A percentile compares a stretch with the other conserved stretches of the same genome.
Conservation (phyloP, 2,329 filamentous ascomycete species). For the Teratosphaeria zuluensis region DNA sequence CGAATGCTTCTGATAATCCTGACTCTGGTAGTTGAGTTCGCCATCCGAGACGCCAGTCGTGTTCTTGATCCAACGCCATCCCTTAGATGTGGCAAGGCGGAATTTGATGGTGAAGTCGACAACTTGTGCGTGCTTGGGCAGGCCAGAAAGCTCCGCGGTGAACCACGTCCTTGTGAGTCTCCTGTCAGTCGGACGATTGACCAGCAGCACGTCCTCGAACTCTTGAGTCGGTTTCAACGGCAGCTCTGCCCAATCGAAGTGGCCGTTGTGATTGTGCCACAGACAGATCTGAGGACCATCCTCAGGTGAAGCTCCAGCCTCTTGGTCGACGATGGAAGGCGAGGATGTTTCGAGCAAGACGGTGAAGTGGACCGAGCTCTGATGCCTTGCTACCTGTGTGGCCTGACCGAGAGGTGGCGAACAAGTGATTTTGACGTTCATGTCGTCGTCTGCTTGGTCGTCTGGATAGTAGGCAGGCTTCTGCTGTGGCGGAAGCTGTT, state of each 20-base stretch:
- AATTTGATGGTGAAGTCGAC: slow-evolving; percentile 65
- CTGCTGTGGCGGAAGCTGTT: slow-evolving; percentile 23
- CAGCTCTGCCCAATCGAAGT: slow-evolving; percentile 50
- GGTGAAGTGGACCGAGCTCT: slow-evolving; percentile 49
- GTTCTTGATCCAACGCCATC: slow-evolving; percentile 65
- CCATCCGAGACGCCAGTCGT: slow-evolving; percentile 56
- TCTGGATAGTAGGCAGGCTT: slow-evolving; percentile 11
- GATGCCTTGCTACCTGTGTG: slow-evolving; percentile 45
- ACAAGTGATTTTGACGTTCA: slow-evolving; percentile 48
- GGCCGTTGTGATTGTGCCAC: slow-evolving; percentile 57
- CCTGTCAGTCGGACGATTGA: slow-evolving; percentile 10
- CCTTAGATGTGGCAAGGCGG: slow-evolving; percentile 39
- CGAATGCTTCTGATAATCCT: slow-evolving; percentile 18
- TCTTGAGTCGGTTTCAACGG: slow-evolving; percentile 38
- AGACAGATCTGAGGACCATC: slow-evolving; percentile 58
- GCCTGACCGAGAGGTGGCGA: slow-evolving; percentile 69
- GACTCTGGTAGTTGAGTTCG: slow-evolving; percentile 43
- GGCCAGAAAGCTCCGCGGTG: slow-evolving; percentile 36
- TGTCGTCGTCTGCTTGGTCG: slow-evolving; percentile 16
- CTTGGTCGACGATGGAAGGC: slow-evolving; percentile 22
- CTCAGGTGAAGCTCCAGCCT: slow-evolving; percentile 34
- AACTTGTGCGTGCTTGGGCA: slow-evolving; percentile 35
- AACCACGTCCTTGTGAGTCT: slow-evolving; percentile 43
- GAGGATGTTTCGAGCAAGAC: slow-evolving; percentile 39
- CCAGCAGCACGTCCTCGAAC: slow-evolving; percentile 17